Percentiles rank a stretch among this genome's conserved stretches.
These are phyloP conservation scores for Phragmites australis DNA, from an alignment of 176 grass and related monocot species.

Conservation along the genomic window DNA sequence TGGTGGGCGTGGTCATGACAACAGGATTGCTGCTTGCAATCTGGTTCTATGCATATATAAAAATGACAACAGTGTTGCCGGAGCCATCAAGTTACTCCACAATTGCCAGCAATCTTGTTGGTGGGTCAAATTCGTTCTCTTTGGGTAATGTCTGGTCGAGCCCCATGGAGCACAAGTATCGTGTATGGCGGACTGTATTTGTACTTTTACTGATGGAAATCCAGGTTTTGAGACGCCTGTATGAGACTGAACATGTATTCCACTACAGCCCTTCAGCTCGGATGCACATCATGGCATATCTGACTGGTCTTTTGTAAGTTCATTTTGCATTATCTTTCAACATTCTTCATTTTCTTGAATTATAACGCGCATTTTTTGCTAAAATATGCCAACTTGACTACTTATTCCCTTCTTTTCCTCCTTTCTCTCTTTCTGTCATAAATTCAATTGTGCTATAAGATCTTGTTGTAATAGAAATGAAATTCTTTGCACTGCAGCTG, in stretches of 20 bases:
- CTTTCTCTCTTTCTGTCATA: background rate
- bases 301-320: conserved; percentile 86
- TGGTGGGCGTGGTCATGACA: conserved; percentile 55
- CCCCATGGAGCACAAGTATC: conserved; percentile 66
- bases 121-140: conserved; percentile 69
- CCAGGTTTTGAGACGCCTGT: conserved; percentile 80
- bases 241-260: conserved; percentile 93
- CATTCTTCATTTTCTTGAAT: conserved; percentile 30
- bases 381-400: conserved; percentile 15
- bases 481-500: background rate
- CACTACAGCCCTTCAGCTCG: conserved; percentile 84
- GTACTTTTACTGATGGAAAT: conserved; percentile 81
- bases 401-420: background rate
- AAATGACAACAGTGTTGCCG: conserved; percentile 62
- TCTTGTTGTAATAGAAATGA: conserved; percentile 7
- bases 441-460: conserved; percentile 15
- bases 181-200: conserved; percentile 81
- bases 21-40: conserved; percentile 62
- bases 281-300: conserved; percentile 86
- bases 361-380: conserved; percentile 20
- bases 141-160: conserved; percentile 41
- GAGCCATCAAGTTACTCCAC: conserved; percentile 63
- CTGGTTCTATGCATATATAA: conserved; percentile 84
- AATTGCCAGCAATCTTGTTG: conserved; percentile 73
- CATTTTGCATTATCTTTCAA: background rate